Base-by-base conservation (phyloP, 345 rosid genomes). In the Acer negundo region DNA sequence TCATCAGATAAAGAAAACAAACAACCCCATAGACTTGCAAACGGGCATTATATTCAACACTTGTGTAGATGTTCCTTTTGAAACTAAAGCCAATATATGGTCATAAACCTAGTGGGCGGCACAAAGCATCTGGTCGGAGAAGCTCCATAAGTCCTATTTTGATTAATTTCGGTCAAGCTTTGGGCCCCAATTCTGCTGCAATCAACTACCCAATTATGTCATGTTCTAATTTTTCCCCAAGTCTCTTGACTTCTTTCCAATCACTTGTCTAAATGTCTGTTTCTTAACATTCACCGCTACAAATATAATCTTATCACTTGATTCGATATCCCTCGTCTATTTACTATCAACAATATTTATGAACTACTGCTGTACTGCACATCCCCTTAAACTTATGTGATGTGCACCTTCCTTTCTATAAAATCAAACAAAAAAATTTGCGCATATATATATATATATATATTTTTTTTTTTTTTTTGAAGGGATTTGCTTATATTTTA, bases 41-140 rank as follows among this genome's bases (percentile, higher is more conserved):
- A 22, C 65, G 23, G 19, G 71, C 62, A 56, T 5, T 35, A 35
- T 12, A 12, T 71, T 77, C 75, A 77, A 77, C 56, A 8, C 7
- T 71, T 35, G 0, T 15, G 53, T 77, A 10, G 53, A 63, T 77
- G 63, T 47, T 51, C 26, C 35, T 28, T 77, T 69, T 70, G 61
- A 70, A 62, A 49, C 9, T 28, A 46, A 64, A 40, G 56, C 62
- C n/a, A 13, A 28, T 20, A 28, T 58, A 31, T 75, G 26, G 68
- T 69, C 62, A 69, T 15, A 38, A 59, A 61, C 66, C 3, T 42
- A 44, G 69, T 62, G 80, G 79, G 51, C 75, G 80, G 75, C 74
- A 68, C 3, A 19, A 49, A 61, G 17, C 58, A 3, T 42, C 71
- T 49, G 80, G 67, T 62, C 67, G 47, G 62, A 62, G 67, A 67